phyloP scores from a whole-genome alignment of 2,329 filamentous ascomycete genomes.

The Diaporthe longicolla region DNA sequence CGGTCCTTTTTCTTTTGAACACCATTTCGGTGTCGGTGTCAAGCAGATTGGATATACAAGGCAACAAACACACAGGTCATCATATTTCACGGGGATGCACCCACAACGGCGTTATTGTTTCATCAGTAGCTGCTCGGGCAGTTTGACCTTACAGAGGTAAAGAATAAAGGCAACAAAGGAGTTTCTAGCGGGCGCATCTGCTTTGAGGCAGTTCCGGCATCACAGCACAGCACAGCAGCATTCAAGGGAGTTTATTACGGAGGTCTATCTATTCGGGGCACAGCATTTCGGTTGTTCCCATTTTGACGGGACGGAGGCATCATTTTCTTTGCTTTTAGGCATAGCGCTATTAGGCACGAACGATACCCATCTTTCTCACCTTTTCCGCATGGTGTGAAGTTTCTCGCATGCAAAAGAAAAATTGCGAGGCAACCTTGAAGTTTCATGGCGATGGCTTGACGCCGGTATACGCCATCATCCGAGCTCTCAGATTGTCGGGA shows the following conservation, averaged over 20 bases:
- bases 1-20: neutral
- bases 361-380: slow-evolving; percentile 43
- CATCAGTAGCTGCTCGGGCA: neutral
- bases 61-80: slow-evolving; percentile 16
- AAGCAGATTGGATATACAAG: slow-evolving; percentile 4
- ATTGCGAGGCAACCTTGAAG: neutral
- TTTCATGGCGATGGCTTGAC: neutral
- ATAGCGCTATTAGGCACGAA: slow-evolving; percentile 45
- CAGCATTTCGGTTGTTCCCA: neutral
- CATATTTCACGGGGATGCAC: neutral
- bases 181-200: slow-evolving; percentile 21
- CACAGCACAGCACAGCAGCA: slow-evolving; percentile 21
- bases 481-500: neutral
- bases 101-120: neutral
- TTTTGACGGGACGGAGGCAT: slow-evolving; percentile 33
- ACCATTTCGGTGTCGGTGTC: neutral
- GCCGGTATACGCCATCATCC: neutral
- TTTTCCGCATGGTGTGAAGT: neutral
- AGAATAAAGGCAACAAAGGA: slow-evolving; percentile 13
- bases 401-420: neutral
- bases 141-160: neutral
- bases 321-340: slow-evolving; percentile 40
- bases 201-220: slow-evolving; percentile 32
- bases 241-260: neutral
- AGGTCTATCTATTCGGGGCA: neutral